Conservation (phyloP, 257 asterid species). For the Agastache rugosa region DNA sequence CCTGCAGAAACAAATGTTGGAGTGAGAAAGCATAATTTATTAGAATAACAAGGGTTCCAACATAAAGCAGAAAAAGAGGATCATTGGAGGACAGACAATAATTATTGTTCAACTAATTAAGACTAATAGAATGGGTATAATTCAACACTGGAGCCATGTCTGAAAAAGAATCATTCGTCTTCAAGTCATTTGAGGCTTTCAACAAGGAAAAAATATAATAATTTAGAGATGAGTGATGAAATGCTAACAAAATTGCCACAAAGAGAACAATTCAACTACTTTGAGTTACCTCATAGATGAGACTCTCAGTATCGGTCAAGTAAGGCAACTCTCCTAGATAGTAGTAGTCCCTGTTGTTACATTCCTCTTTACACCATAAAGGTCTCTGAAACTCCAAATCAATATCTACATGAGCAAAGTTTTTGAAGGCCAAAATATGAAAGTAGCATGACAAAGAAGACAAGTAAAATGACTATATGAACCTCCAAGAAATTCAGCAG, state of each 20-base stretch:
- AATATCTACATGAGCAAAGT: slow-evolving; percentile 35
- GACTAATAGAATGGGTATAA: slow-evolving; percentile 2
- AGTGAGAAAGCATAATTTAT: slow-evolving; percentile 33
- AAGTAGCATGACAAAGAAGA: slow-evolving; percentile 30
- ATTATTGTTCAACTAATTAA: neutral
- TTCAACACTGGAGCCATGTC: neutral
- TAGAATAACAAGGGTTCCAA: slow-evolving; percentile 18
- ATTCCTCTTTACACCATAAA: slow-evolving; percentile 83
- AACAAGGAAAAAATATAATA: slow-evolving; percentile 11
- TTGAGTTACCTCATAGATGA: slow-evolving; percentile 79
- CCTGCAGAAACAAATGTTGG: slow-evolving; percentile 52
- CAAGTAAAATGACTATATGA: slow-evolving; percentile 33
- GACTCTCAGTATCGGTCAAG: slow-evolving; percentile 70
- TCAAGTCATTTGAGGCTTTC: slow-evolving; percentile 3
- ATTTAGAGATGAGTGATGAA: neutral
- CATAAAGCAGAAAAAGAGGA: slow-evolving; percentile 21
- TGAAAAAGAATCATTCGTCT: neutral
- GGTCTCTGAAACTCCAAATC: slow-evolving; percentile 78
- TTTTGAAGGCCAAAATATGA: slow-evolving; percentile 17
- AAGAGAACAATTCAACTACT: slow-evolving; percentile 19
- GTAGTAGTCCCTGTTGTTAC: slow-evolving; percentile 79
- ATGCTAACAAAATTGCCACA: slow-evolving; percentile 22
- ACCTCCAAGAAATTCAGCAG: slow-evolving; percentile 87
- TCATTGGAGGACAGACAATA: neutral
- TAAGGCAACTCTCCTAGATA: slow-evolving; percentile 93